These are phyloP conservation scores for Lentinula lateritia DNA, from an alignment of 768 basidiomycete species.

Conservation along the genomic window DNA sequence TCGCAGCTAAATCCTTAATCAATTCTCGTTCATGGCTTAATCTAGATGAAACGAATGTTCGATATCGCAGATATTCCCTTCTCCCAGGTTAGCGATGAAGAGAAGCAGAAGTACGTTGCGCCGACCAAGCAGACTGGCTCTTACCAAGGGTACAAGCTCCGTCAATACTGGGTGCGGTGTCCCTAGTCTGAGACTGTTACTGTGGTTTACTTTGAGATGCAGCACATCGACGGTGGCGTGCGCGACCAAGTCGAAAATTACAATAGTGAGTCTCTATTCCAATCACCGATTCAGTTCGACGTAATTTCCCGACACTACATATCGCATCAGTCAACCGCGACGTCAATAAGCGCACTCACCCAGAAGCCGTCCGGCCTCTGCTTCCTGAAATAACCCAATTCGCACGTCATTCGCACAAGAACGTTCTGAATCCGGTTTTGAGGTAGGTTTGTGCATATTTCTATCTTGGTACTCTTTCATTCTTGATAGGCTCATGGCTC, in stretches of 20 bases:
- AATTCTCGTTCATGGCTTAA: background rate
- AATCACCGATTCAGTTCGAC: too few relatives aligned
- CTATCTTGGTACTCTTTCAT: background rate
- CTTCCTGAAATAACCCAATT: slow-evolving; percentile 20
- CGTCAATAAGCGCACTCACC: slow-evolving; percentile 27
- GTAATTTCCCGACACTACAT: too few relatives aligned
- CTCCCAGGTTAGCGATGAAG: slow-evolving; percentile 30
- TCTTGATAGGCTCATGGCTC: slow-evolving; percentile 29
- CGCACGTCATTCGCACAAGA: slow-evolving; percentile 16
- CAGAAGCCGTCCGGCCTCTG: slow-evolving; percentile 27
- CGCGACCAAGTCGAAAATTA: slow-evolving; percentile 42
- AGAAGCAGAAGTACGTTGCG: slow-evolving; percentile 34
- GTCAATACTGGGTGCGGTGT: slow-evolving; percentile 39
- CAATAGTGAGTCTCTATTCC: slow-evolving; percentile 17
- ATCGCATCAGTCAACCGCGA: slow-evolving; percentile 25
- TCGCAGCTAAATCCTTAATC: background rate
- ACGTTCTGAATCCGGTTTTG: slow-evolving; percentile 25
- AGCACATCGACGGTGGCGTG: slow-evolving; percentile 37
- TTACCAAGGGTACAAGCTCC: slow-evolving; percentile 49
- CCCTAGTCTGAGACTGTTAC: background rate
- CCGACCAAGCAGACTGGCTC: slow-evolving; percentile 38
- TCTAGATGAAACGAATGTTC: slow-evolving; percentile 38
- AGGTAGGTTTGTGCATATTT: slow-evolving; percentile 16
- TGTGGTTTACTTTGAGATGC: background rate
- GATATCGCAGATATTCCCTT: slow-evolving; percentile 43